Conservation (phyloP, 129 eudicot species). For the Lonicera japonica region DNA sequence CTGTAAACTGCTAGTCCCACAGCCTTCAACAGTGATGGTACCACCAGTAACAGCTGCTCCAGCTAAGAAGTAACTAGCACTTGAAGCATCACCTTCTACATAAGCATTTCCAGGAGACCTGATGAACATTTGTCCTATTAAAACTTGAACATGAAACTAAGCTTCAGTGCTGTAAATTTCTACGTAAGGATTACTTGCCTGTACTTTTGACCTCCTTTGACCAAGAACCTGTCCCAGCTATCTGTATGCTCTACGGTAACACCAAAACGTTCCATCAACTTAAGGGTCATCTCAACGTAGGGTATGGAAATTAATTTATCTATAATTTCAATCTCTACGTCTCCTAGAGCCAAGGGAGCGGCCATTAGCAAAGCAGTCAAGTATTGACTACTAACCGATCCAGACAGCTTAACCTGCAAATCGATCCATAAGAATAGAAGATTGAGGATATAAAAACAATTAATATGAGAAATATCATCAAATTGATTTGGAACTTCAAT, state of each 20-base stretch:
- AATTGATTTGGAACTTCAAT: no score
- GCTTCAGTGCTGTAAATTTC: slow-evolving; percentile 8
- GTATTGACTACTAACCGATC: slow-evolving; percentile 93
- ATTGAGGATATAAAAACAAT: neutral
- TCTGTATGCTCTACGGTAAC: slow-evolving; percentile 71
- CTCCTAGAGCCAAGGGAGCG: slow-evolving; percentile 92
- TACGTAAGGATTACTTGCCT: slow-evolving; percentile 44
- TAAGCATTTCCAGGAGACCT: slow-evolving; percentile 97
- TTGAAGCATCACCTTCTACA: slow-evolving; percentile 98
- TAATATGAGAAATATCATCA: no score
- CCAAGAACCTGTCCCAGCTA: slow-evolving; percentile 77
- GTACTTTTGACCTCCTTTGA: slow-evolving; percentile 90
- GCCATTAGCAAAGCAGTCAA: slow-evolving; percentile 95
- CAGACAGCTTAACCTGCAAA: slow-evolving; percentile 85
- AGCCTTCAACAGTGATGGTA: slow-evolving; percentile 93
- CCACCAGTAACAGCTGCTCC: slow-evolving; percentile 98
- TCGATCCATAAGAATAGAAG: neutral
- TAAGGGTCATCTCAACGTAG: slow-evolving; percentile 93
- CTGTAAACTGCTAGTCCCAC: slow-evolving; percentile 98
- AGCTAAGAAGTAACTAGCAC: slow-evolving; percentile 97
- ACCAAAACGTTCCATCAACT: slow-evolving; percentile 92
- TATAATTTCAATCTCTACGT: slow-evolving; percentile 83
- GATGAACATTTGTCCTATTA: slow-evolving; percentile 8
- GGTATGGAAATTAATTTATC: slow-evolving; percentile 88
- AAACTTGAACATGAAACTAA: neutral